These are phyloP conservation scores for Erodium texanum DNA, from an alignment of 441 rosid species.

Conservation along the genomic window DNA sequence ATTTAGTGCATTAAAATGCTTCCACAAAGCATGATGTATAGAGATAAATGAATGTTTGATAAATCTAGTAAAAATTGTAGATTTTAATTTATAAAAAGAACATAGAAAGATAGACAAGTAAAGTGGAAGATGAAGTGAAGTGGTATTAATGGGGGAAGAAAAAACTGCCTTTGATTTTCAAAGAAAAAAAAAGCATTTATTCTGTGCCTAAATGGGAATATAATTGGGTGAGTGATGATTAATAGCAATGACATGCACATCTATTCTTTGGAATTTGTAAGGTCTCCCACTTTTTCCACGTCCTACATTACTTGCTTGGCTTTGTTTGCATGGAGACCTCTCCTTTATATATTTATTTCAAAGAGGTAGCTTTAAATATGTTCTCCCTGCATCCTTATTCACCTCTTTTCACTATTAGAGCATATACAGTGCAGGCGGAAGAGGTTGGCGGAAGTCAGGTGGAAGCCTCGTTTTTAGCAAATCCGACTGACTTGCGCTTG, in stretches of 20 bases:
- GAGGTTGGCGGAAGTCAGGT: too few relatives aligned
- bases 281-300: constrained; percentile 9
- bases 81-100: too few relatives aligned
- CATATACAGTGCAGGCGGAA: too few relatives aligned
- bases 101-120: too few relatives aligned
- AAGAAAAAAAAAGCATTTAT: constrained; percentile 21
- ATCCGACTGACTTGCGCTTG: too few relatives aligned
- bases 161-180: constrained; percentile 20
- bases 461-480: too few relatives aligned
- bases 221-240: constrained; percentile 10
- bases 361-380: constrained; percentile 3
- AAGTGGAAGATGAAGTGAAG: too few relatives aligned
- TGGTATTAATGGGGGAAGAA: too few relatives aligned
- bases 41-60: too few relatives aligned
- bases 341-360: neutral
- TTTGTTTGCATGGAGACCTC: constrained; percentile 1
- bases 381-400: constrained; percentile 1
- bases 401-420: neutral
- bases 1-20: too few relatives aligned
- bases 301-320: neutral
- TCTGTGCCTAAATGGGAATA: constrained; percentile 9
- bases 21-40: too few relatives aligned
- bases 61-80: too few relatives aligned
- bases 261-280: constrained; percentile 5
- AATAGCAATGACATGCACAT: constrained; percentile 3